These are phyloP conservation scores for Stemphylium vesicarium DNA, from an alignment of 2,329 filamentous ascomycete species.

Conservation along the genomic window DNA sequence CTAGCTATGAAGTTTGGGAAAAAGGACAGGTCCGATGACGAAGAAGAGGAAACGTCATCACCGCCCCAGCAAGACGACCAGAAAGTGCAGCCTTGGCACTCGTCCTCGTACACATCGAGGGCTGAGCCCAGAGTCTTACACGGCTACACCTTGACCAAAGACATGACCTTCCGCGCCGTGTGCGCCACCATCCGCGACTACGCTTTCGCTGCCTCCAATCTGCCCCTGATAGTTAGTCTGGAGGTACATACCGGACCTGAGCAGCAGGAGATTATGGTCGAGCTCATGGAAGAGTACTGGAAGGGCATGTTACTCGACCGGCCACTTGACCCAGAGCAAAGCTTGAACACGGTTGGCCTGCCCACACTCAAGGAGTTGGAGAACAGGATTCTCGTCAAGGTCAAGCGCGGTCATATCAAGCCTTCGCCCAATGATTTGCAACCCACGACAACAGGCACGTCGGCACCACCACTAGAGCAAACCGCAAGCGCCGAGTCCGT, in stretches of 20 bases:
- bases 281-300: slow-evolving; percentile 93
- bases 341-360: slow-evolving; percentile 64
- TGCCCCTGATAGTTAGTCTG: slow-evolving; percentile 89
- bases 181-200: slow-evolving; percentile 79
- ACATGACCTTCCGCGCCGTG: slow-evolving; percentile 86
- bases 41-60: slow-evolving; percentile 14
- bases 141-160: slow-evolving; percentile 81
- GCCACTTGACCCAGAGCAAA: slow-evolving; percentile 46
- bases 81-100: slow-evolving; percentile 40
- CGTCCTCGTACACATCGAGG: slow-evolving; percentile 34
- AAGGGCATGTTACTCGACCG: slow-evolving; percentile 72
- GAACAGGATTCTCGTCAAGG: slow-evolving; percentile 72
- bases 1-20: slow-evolving; percentile 41
- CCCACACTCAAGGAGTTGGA: slow-evolving; percentile 70
- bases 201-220: slow-evolving; percentile 74
- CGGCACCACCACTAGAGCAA: slow-evolving; percentile 31
- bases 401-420: slow-evolving; percentile 54
- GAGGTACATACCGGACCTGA: slow-evolving; percentile 84
- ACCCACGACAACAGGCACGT: slow-evolving; percentile 40
- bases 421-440: slow-evolving; percentile 30
- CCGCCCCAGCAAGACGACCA: slow-evolving; percentile 20
- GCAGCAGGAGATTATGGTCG: slow-evolving; percentile 91
- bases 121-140: slow-evolving; percentile 82
- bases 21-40: slow-evolving; percentile 34
- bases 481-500: slow-evolving; percentile 30